A percentile compares a stretch with the other conserved stretches of the same genome.
These are phyloP conservation scores for Pharus latifolius DNA, from an alignment of 176 grass and related monocot species.

Conservation along the genomic window DNA sequence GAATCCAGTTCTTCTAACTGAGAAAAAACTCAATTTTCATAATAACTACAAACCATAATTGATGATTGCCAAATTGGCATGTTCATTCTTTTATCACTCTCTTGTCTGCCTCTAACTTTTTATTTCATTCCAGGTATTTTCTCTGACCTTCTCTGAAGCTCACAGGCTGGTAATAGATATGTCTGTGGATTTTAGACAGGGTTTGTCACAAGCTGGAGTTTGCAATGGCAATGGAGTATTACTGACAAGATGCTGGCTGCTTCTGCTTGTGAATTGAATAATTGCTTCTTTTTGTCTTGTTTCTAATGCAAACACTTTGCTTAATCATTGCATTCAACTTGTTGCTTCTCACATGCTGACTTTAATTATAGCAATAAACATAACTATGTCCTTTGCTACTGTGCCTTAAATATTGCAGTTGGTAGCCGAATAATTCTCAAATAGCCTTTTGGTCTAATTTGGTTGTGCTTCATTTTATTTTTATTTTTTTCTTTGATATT, in stretches of 20 bases:
- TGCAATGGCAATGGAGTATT: constrained; percentile 5
- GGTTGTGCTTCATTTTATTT: not conserved
- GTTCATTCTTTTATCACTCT: not conserved
- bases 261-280: not conserved
- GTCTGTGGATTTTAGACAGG: constrained; percentile 38
- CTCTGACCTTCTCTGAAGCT: constrained; percentile 99
- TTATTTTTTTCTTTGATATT: not conserved
- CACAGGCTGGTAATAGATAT: constrained; percentile 61
- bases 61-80: constrained; percentile 7
- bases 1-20: constrained; percentile 7
- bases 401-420: constrained; percentile 8
- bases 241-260: constrained; percentile 14
- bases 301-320: not conserved
- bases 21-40: not conserved
- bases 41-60: not conserved
- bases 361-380: not conserved
- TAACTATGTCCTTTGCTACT: not conserved
- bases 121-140: constrained; percentile 87
- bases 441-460: not conserved
- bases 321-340: not conserved
- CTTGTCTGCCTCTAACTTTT: constrained; percentile 26
- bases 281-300: not conserved
- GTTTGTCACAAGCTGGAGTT: constrained; percentile 25
- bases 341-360: not conserved
- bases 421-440: not conserved